Evolutionary conservation across 495 filamentous ascomycete genomes (phyloP).

Genomic region (Talaromyces trachyspermus): DNA sequence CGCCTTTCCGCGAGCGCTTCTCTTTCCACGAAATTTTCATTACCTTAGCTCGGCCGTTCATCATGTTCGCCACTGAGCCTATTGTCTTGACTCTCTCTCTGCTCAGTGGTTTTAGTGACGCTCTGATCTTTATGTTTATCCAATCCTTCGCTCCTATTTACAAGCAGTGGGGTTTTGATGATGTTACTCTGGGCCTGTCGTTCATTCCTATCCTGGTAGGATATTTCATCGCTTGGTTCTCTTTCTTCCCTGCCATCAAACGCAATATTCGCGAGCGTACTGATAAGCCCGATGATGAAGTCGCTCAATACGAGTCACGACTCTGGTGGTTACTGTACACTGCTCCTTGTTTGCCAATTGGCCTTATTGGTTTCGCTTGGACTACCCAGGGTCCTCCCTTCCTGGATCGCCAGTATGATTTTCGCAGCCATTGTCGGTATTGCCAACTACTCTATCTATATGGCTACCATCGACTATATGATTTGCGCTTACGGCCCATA

Average conservation of each 20-base stretch:
- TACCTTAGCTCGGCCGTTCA: conserved; percentile 53
- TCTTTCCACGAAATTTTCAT: conserved; percentile 46
- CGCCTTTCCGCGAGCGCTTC: conserved; percentile 51
- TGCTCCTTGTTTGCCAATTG: conserved; percentile 50
- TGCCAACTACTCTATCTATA: conserved; percentile 64
- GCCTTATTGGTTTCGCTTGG: conserved; percentile 59
- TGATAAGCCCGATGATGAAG: conserved; percentile 44
- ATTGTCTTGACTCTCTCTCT: conserved; percentile 53
- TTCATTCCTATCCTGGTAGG: conserved; percentile 55
- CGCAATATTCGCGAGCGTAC: conserved; percentile 42
- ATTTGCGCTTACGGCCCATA: conserved; percentile 64
- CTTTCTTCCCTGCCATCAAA: conserved; percentile 47
- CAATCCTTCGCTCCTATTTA: conserved; percentile 54
- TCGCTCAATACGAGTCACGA: conserved; percentile 53
- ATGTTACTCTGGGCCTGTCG: conserved; percentile 41
- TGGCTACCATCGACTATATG: conserved; percentile 74
- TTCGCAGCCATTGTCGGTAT: conserved; percentile 59
- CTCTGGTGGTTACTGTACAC: conserved; percentile 53
- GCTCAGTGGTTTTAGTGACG: conserved; percentile 55
- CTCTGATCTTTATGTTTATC: conserved; percentile 61
- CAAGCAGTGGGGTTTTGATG: conserved; percentile 49
- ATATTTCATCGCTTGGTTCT: conserved; percentile 50
- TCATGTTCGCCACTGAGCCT: conserved; percentile 54
- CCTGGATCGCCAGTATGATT: conserved; percentile 61
- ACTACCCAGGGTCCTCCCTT: conserved; percentile 47